Evolutionary conservation across 805 yeast species (phyloP).

Genomic region (Lipomyces mesembrius): DNA sequence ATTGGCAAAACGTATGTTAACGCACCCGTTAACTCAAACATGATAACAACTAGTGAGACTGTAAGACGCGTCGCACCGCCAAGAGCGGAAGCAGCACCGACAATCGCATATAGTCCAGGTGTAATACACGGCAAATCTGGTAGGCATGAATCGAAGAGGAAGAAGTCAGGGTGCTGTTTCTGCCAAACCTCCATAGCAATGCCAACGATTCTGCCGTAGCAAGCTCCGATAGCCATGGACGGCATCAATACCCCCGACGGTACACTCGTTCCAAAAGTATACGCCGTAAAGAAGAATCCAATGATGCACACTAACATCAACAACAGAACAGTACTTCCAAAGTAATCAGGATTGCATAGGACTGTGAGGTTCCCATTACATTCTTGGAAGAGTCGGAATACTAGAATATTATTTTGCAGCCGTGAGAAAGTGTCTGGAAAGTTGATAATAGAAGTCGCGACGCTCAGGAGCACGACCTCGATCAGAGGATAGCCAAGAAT

Average conservation of each 20-base stretch:
- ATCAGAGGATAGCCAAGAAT: slow-evolving; percentile 44
- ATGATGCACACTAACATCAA: slow-evolving; percentile 50
- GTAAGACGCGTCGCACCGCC: slow-evolving; percentile 83
- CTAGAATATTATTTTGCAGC: slow-evolving; percentile 59
- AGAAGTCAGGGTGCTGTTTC: slow-evolving; percentile 46
- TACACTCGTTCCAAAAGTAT: slow-evolving; percentile 68
- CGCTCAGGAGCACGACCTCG: slow-evolving; percentile 57
- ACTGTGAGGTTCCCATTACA: slow-evolving; percentile 50
- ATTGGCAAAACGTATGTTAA: slow-evolving; percentile 81
- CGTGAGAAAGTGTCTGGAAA: slow-evolving; percentile 61
- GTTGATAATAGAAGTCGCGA: slow-evolving; percentile 58
- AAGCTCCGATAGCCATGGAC: slow-evolving; percentile 95
- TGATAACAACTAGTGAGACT: slow-evolving; percentile 75
- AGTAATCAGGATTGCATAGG: slow-evolving; percentile 40
- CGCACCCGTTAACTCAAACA: slow-evolving; percentile 87
- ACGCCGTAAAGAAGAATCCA: slow-evolving; percentile 66
- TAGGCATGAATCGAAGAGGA: slow-evolving; percentile 49
- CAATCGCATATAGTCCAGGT: slow-evolving; percentile 86
- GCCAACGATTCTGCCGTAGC: slow-evolving; percentile 89
- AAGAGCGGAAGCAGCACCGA: slow-evolving; percentile 83
- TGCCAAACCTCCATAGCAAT: slow-evolving; percentile 61
- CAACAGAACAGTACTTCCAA: slow-evolving; percentile 41
- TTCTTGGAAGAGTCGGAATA: slow-evolving; percentile 70
- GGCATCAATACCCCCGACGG: slow-evolving; percentile 99
- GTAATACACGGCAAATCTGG: slow-evolving; percentile 63